Conservation (phyloP, 2,329 filamentous ascomycete genomes). For the Venturia asperata region DNA sequence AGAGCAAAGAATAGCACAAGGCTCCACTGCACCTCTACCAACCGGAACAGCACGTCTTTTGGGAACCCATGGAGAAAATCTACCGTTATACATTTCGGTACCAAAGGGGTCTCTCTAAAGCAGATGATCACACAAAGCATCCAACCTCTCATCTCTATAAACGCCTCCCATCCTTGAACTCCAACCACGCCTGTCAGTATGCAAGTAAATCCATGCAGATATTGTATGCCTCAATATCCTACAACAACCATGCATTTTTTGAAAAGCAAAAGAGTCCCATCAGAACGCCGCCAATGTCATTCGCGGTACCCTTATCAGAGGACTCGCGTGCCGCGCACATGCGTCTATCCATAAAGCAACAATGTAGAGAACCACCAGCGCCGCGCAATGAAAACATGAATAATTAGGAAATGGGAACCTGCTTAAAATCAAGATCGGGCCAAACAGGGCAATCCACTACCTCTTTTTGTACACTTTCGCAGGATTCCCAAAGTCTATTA, state of each 20-base stretch:
- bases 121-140: too few relatives aligned
- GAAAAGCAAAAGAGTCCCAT: neutral
- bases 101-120: too few relatives aligned
- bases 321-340: too few relatives aligned
- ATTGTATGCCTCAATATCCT: neutral
- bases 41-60: too few relatives aligned
- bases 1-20: too few relatives aligned
- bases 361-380: neutral
- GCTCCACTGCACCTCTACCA: too few relatives aligned
- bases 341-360: neutral
- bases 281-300: neutral
- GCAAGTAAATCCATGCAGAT: neutral
- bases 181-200: neutral
- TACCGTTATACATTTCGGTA: too few relatives aligned
- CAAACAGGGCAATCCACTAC: neutral
- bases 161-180: too few relatives aligned
- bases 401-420: too few relatives aligned
- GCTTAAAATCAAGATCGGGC: neutral
- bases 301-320: neutral
- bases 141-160: too few relatives aligned
- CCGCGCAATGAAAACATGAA: neutral
- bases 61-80: too few relatives aligned
- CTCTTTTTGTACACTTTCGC: neutral
- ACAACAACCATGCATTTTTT: neutral
- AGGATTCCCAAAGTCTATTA: neutral